Conservation (phyloP, 805 yeast species). For the Ogataea kodamae region DNA sequence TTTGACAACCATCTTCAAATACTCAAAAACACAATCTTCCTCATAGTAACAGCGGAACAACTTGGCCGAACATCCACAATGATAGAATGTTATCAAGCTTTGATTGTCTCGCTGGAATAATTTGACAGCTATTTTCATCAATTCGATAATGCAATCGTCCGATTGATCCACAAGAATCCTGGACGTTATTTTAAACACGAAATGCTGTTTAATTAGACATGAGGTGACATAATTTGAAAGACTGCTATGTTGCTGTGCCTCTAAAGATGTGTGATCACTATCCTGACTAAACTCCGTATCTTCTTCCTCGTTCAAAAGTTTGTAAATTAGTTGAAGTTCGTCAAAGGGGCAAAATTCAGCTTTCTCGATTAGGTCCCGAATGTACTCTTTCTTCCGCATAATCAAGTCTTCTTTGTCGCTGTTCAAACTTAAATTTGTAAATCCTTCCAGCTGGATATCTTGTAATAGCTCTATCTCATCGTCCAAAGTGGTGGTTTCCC, state of each 20-base stretch:
- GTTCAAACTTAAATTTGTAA: constrained; percentile 8
- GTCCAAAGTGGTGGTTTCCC: constrained; percentile 16
- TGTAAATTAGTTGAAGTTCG: constrained; percentile 13
- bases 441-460: constrained; percentile 18
- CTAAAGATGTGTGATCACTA: constrained; percentile 6
- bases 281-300: constrained; percentile 1
- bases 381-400: constrained; percentile 14
- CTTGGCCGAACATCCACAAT: constrained; percentile 17
- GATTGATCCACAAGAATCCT: constrained; percentile 9
- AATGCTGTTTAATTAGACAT: constrained; percentile 10
- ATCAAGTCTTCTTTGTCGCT: constrained; percentile 1
- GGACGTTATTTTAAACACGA: constrained; percentile 11
- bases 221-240: constrained; percentile 11
- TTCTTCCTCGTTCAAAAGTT: constrained; percentile 12
- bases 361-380: constrained; percentile 6
- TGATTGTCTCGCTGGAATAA: constrained; percentile 14
- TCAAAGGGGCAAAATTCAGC: constrained; percentile 12
- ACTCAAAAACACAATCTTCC: constrained; percentile 12
- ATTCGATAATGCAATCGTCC: constrained; percentile 15
- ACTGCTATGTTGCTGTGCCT: constrained; percentile 1
- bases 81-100: constrained; percentile 16
- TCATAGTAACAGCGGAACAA: constrained; percentile 6
- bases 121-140: constrained; percentile 14
- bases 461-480: constrained; percentile 20
- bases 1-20: constrained; percentile 9